These are phyloP conservation scores for Aspergillus steynii DNA, from an alignment of 495 filamentous ascomycete species.

Conservation along the genomic window DNA sequence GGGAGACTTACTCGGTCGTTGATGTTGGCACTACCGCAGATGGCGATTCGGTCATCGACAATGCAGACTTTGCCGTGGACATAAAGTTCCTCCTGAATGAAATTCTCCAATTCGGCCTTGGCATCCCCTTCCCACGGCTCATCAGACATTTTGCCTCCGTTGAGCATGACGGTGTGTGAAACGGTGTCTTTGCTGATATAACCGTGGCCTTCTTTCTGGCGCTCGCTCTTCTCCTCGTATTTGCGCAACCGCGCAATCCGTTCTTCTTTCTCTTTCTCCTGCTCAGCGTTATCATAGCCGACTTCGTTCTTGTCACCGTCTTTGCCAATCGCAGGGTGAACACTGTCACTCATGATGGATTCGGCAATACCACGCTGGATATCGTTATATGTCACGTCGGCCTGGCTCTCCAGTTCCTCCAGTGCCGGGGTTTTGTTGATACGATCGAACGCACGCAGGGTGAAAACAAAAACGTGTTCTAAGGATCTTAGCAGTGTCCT, in stretches of 20 bases:
- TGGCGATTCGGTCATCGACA: conserved; percentile 75
- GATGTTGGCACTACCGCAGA: conserved; percentile 88
- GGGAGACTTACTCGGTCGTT: conserved; percentile 70
- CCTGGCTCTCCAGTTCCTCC: conserved; percentile 68
- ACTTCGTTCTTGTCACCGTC: conserved; percentile 44
- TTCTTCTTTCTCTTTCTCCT: conserved; percentile 42
- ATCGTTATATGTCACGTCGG: conserved; percentile 80
- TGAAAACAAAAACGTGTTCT: conserved; percentile 88
- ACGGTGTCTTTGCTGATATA: conserved; percentile 64
- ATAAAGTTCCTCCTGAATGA: conserved; percentile 94
- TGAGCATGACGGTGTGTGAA: conserved; percentile 78
- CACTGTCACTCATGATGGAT: conserved; percentile 76
- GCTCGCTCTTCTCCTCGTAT: conserved; percentile 61
- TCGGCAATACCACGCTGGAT: conserved; percentile 83
- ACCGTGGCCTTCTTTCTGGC: conserved; percentile 34
- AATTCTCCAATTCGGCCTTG: conserved; percentile 76
- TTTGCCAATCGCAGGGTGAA: conserved; percentile 60
- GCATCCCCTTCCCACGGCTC: conserved; percentile 71
- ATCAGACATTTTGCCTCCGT: conserved; percentile 61
- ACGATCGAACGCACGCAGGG: conserved; percentile 85
- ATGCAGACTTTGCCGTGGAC: conserved; percentile 88
- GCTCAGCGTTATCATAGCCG: conserved; percentile 36
- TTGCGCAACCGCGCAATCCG: conserved; percentile 56
- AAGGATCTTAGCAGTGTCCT: conserved; percentile 9
- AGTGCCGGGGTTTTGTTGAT: conserved; percentile 76